Evolutionary conservation across 2,329 filamentous ascomycete species (phyloP).

Genomic region (Exophiala mesophila): DNA sequence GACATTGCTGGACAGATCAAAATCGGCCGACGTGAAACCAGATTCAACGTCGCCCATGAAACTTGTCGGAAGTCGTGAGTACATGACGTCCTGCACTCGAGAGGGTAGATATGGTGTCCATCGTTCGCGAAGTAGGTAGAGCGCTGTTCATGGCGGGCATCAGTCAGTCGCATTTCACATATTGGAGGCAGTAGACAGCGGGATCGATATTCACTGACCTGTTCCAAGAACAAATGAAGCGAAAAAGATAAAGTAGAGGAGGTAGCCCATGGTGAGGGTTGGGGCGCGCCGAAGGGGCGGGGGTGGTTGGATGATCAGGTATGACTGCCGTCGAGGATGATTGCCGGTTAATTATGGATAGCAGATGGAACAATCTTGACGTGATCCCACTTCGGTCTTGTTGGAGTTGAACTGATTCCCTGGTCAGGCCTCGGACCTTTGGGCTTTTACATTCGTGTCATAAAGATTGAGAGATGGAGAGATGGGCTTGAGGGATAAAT

Average conservation of each 20-base stretch:
- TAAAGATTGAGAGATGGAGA: too few relatives aligned
- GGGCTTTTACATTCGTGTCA: too few relatives aligned
- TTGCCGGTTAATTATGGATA: too few relatives aligned
- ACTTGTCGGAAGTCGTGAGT: conserved; percentile 68
- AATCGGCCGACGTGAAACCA: conserved; percentile 75
- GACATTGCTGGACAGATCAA: conserved; percentile 78
- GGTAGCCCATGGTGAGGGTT: conserved; percentile 16
- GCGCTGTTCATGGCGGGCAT: conserved; percentile 41
- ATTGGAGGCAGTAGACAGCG: background rate
- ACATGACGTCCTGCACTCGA: conserved; percentile 43
- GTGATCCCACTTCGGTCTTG: too few relatives aligned
- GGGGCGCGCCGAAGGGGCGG: too few relatives aligned
- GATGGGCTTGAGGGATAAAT: too few relatives aligned
- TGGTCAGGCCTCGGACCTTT: too few relatives aligned
- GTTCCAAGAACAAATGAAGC: conserved; percentile 67
- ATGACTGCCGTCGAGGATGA: too few relatives aligned
- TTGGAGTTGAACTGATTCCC: too few relatives aligned
- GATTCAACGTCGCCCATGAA: conserved; percentile 85
- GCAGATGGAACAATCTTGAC: too few relatives aligned
- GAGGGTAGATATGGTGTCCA: conserved; percentile 68
- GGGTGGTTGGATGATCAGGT: too few relatives aligned
- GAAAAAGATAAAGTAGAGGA: conserved; percentile 21
- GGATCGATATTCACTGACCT: conserved; percentile 43
- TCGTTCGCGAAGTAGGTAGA: conserved; percentile 73
- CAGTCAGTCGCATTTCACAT: conserved; percentile 1